Conservation (phyloP, 176 grass and related monocot species). For the Cenchrus fungigraminus region DNA sequence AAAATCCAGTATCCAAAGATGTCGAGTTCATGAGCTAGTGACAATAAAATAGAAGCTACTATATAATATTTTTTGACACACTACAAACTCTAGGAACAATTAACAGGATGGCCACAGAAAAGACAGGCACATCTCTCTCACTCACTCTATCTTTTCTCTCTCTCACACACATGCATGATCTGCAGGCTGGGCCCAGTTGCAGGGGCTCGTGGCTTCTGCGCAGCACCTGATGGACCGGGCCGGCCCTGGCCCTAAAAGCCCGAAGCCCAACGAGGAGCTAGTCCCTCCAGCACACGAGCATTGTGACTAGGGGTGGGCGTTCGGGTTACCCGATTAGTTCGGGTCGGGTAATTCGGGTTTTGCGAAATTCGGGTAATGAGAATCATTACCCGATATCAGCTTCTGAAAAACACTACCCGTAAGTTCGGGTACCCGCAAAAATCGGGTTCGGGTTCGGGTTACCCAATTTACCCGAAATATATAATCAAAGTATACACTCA, state of each 20-base stretch:
- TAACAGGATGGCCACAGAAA: background rate
- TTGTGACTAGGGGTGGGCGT: conserved; percentile 38
- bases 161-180: background rate
- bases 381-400: no score
- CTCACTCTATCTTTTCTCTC: no score
- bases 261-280: background rate
- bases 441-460: no score
- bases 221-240: background rate
- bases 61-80: background rate
- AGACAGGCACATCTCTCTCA: background rate
- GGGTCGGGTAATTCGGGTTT: no score
- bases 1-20: no score
- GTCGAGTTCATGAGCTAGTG: no score
- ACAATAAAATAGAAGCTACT: background rate
- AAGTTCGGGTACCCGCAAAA: no score
- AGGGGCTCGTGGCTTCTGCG: background rate
- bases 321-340: no score
- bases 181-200: background rate
- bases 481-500: no score
- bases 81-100: background rate
- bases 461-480: no score
- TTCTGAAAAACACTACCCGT: no score
- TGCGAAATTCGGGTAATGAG: no score
- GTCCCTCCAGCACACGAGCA: conserved; percentile 80
- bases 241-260: background rate